Conservation (phyloP, 2,329 filamentous ascomycete species). For the Pezicula rhizophila region DNA sequence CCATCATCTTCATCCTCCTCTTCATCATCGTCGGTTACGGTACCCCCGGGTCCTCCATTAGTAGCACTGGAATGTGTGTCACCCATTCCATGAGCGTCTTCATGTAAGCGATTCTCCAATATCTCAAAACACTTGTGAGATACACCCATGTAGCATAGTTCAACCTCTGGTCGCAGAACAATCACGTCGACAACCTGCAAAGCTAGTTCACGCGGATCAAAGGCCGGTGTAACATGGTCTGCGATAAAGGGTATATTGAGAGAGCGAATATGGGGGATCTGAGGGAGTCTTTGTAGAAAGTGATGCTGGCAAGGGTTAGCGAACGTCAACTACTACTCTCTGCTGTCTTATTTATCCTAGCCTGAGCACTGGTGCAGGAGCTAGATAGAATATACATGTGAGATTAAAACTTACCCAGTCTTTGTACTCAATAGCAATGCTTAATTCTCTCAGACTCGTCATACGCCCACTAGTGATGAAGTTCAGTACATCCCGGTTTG, state of each 20-base stretch:
- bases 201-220: slow-evolving; percentile 63
- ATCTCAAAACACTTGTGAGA: slow-evolving; percentile 78
- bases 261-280: slow-evolving; percentile 63
- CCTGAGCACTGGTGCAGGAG: too few relatives aligned
- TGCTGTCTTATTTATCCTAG: too few relatives aligned
- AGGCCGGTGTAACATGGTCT: slow-evolving; percentile 49
- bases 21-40: slow-evolving; percentile 35
- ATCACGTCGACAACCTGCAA: slow-evolving; percentile 75
- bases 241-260: slow-evolving; percentile 65
- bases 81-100: slow-evolving; percentile 27
- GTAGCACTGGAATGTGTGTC: slow-evolving; percentile 24
- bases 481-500: slow-evolving; percentile 60
- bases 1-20: slow-evolving; percentile 42
- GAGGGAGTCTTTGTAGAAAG: slow-evolving; percentile 69
- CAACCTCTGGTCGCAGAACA: slow-evolving; percentile 67
- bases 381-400: neutral
- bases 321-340: neutral
- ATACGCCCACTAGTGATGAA: slow-evolving; percentile 76
- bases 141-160: slow-evolving; percentile 72
- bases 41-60: slow-evolving; percentile 30
- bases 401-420: slow-evolving; percentile 60
- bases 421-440: slow-evolving; percentile 65
- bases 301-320: slow-evolving; percentile 51
- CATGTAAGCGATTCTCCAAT: slow-evolving; percentile 53
- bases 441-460: slow-evolving; percentile 64